Conservation (phyloP, 306 rosid species). For the Ochetophila trinervis region DNA sequence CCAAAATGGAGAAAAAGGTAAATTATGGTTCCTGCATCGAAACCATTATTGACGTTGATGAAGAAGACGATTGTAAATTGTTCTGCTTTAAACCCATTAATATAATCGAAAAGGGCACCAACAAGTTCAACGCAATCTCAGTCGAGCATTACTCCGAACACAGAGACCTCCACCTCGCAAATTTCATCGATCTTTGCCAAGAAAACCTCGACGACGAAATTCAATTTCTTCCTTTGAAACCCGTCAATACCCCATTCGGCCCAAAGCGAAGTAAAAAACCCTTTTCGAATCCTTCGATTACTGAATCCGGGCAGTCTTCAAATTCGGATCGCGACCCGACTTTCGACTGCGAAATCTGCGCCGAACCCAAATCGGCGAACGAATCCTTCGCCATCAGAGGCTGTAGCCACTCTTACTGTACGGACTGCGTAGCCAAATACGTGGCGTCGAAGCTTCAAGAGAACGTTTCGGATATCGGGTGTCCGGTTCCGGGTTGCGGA, state of each 20-base stretch:
- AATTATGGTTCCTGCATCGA: too few species aligned
- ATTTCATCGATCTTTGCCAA: not conserved
- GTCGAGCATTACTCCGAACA: not conserved
- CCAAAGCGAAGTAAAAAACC: not conserved
- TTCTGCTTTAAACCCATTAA: too few species aligned
- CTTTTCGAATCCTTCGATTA: not conserved
- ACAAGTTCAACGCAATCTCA: not conserved
- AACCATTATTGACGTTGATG: too few species aligned
- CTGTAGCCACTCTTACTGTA: conserved; percentile 49
- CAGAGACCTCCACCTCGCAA: not conserved
- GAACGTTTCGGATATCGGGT: conserved; percentile 20
- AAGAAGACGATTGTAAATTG: too few species aligned
- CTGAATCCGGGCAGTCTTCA: not conserved
- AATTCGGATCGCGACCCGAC: not conserved
- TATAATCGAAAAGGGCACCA: not conserved
- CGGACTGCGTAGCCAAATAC: conserved; percentile 45
- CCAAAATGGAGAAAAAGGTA: too few species aligned
- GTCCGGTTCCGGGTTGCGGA: conserved; percentile 45
- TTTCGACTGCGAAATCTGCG: conserved; percentile 27
- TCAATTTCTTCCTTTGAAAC: not conserved
- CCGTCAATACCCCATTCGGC: not conserved
- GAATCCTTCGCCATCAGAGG: conserved; percentile 1
- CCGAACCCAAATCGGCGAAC: not conserved
- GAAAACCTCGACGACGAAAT: not conserved
- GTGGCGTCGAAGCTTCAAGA: conserved; percentile 42